Evolutionary conservation across 1,284 basidiomycete species (phyloP).

Genomic region (Leccinum subrobustum): DNA sequence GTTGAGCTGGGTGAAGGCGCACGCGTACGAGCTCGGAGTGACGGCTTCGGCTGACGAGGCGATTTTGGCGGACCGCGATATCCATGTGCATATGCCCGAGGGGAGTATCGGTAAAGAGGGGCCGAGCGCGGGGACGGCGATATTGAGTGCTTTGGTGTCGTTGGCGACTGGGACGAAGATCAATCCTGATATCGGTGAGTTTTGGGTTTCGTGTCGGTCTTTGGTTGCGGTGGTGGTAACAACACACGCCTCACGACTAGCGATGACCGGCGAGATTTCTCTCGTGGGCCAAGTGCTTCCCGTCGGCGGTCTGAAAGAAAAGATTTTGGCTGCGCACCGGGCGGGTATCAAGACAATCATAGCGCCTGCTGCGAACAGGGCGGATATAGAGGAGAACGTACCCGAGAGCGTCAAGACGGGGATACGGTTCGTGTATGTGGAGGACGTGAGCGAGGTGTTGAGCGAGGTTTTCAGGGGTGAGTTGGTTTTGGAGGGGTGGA

Average conservation of each 20-base stretch:
- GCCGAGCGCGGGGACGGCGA: slow-evolving; percentile 90
- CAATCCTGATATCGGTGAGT: slow-evolving; percentile 82
- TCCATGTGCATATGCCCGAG: slow-evolving; percentile 96
- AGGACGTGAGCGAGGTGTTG: slow-evolving; percentile 85
- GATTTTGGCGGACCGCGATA: slow-evolving; percentile 81
- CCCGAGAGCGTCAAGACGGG: slow-evolving; percentile 93
- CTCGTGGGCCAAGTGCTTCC: slow-evolving; percentile 91
- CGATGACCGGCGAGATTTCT: slow-evolving; percentile 95
- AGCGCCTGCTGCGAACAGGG: slow-evolving; percentile 83
- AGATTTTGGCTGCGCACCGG: slow-evolving; percentile 91
- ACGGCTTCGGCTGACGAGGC: slow-evolving; percentile 69
- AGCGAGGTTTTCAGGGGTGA: slow-evolving; percentile 79
- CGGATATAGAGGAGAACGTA: slow-evolving; percentile 95
- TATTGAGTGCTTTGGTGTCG: slow-evolving; percentile 88
- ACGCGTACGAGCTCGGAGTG: slow-evolving; percentile 88
- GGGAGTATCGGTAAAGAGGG: slow-evolving; percentile 69
- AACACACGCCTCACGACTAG: slow-evolving; percentile 38
- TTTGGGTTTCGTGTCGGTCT: neutral
- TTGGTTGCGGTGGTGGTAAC: neutral
- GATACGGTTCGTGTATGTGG: slow-evolving; percentile 91
- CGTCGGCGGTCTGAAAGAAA: slow-evolving; percentile 93
- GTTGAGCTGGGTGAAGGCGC: slow-evolving; percentile 89
- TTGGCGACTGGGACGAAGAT: slow-evolving; percentile 85
- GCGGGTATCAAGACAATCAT: slow-evolving; percentile 88
- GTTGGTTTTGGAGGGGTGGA: slow-evolving; percentile 62